These are phyloP conservation scores for Raddia distichophylla DNA, from an alignment of 176 grass and related monocot genomes.

Conservation along the genomic window DNA sequence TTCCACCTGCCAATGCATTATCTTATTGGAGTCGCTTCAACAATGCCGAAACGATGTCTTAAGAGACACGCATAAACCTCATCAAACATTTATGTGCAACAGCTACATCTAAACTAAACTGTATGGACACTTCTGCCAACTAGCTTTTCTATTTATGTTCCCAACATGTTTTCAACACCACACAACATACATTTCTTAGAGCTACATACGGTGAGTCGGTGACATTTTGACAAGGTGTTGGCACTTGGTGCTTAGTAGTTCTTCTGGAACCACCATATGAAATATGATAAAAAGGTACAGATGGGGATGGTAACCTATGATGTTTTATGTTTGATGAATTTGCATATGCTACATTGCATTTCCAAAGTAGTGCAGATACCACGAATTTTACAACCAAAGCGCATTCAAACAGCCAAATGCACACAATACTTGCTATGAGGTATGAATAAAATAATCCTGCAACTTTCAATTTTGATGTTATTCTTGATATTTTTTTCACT, in stretches of 20 bases:
- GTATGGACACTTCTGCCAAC: neutral
- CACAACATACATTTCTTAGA: constrained; percentile 1
- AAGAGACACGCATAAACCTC: too few relatives aligned
- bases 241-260: too few relatives aligned
- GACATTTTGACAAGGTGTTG: too few relatives aligned
- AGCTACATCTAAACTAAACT: constrained; percentile 18
- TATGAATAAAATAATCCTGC: neutral
- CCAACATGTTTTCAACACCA: neutral
- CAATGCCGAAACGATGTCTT: too few relatives aligned
- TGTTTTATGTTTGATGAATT: neutral
- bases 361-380: neutral
- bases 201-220: too few relatives aligned
- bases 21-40: too few relatives aligned
- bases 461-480: neutral
- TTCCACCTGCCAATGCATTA: too few relatives aligned
- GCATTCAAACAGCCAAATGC: neutral
- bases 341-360: neutral
- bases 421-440: neutral
- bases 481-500: neutral
- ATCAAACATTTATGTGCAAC: neutral
- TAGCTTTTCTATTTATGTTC: neutral
- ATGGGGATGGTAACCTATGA: neutral
- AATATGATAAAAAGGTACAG: constrained; percentile 2
- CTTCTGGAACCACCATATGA: constrained; percentile 15
- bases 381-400: neutral